These are phyloP conservation scores for Claviceps digitariae DNA, from an alignment of 2,329 filamentous ascomycete species.

Conservation along the genomic window DNA sequence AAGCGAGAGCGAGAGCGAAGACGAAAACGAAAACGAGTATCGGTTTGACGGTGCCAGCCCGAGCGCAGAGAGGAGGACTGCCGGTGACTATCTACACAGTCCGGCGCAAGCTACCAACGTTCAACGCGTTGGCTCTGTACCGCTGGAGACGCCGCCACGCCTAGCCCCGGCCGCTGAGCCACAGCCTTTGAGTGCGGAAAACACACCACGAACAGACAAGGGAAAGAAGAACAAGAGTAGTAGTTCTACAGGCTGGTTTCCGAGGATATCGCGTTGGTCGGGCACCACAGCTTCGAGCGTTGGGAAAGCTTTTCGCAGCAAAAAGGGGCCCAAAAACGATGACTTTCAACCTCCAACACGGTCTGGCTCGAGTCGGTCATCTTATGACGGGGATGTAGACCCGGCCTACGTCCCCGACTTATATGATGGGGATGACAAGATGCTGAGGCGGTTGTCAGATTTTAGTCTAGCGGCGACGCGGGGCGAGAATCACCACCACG, in stretches of 20 bases:
- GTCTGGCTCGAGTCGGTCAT: slow-evolving; percentile 61
- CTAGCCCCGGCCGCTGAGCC: slow-evolving; percentile 25
- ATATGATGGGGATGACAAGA: slow-evolving; percentile 46
- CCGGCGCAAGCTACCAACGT: slow-evolving; percentile 36
- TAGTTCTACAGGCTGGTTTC: slow-evolving; percentile 65
- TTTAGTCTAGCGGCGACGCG: slow-evolving; percentile 25
- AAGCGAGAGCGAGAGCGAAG: slow-evolving; percentile 63
- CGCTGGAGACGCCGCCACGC: slow-evolving; percentile 46
- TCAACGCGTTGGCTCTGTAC: slow-evolving; percentile 38
- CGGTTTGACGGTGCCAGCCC: slow-evolving; percentile 38
- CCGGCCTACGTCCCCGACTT: slow-evolving; percentile 33
- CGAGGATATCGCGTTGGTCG: slow-evolving; percentile 94
- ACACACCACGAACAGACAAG: slow-evolving; percentile 62
- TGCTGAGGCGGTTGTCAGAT: slow-evolving; percentile 43
- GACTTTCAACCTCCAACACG: slow-evolving; percentile 50
- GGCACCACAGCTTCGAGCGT: slow-evolving; percentile 88
- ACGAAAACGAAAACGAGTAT: slow-evolving; percentile 70
- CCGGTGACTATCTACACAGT: slow-evolving; percentile 42
- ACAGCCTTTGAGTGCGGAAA: slow-evolving; percentile 52
- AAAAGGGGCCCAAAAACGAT: slow-evolving; percentile 47
- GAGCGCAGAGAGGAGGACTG: slow-evolving; percentile 15
- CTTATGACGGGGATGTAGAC: slow-evolving; percentile 44
- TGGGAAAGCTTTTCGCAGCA: slow-evolving; percentile 61
- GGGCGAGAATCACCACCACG: neutral
- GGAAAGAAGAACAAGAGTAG: slow-evolving; percentile 81